A percentile compares a stretch with the other conserved stretches of the same genome.
Conservation (phyloP, 768 basidiomycete species). For the Imleria badia region DNA sequence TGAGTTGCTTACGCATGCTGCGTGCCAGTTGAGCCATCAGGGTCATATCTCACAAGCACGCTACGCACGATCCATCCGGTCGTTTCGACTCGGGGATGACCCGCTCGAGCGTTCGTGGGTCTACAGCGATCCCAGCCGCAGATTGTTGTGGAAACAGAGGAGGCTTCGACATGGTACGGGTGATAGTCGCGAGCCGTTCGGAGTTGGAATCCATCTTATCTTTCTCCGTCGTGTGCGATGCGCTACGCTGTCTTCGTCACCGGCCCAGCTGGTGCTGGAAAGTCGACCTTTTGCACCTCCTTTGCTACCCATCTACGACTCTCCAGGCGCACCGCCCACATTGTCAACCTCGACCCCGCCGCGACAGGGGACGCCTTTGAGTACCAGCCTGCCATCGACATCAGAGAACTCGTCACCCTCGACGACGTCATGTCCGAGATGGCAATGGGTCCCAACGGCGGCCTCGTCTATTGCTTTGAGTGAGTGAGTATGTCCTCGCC, state of each 20-base stretch:
- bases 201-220: slow-evolving; percentile 32
- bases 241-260: slow-evolving; percentile 87
- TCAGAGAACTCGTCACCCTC: slow-evolving; percentile 86
- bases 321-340: slow-evolving; percentile 80
- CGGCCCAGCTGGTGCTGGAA: slow-evolving; percentile 98
- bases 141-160: slow-evolving; percentile 71
- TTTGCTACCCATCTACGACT: slow-evolving; percentile 87
- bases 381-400: slow-evolving; percentile 90
- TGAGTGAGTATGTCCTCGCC: slow-evolving; percentile 59
- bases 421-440: slow-evolving; percentile 97
- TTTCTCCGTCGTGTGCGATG: slow-evolving; percentile 43
- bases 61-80: slow-evolving; percentile 76
- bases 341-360: slow-evolving; percentile 97
- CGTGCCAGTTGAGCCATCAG: slow-evolving; percentile 5
- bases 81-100: slow-evolving; percentile 85
- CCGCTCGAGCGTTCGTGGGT: slow-evolving; percentile 83
- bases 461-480: slow-evolving; percentile 98
- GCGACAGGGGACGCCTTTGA: slow-evolving; percentile 86
- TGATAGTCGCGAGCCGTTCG: slow-evolving; percentile 15
- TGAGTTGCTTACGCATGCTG: slow-evolving; percentile 84
- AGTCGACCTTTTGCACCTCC: slow-evolving; percentile 89
- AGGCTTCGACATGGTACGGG: slow-evolving; percentile 64
- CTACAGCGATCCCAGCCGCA: slow-evolving; percentile 76
- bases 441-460: slow-evolving; percentile 95
- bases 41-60: slow-evolving; percentile 5